phyloP scores from a whole-genome alignment of 148 eudicot genomes.

The Beta vulgaris region DNA sequence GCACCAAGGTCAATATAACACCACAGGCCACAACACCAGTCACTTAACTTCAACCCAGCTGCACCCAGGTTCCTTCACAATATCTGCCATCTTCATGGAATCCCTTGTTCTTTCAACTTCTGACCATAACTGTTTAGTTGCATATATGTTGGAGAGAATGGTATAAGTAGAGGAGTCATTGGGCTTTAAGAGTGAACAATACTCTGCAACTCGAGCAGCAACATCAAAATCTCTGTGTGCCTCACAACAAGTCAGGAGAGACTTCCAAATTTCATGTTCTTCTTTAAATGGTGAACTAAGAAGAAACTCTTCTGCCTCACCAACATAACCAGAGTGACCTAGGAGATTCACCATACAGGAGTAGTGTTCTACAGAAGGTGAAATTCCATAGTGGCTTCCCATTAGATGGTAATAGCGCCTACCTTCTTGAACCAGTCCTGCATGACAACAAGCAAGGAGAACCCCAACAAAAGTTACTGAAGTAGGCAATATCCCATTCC shows the following conservation, averaged over 20 bases:
- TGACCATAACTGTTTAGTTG: conserved; percentile 65
- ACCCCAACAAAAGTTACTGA: conserved; percentile 45
- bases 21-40: background rate
- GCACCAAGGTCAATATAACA: too few species aligned
- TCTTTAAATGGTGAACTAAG: conserved; percentile 37
- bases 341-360: conserved; percentile 75
- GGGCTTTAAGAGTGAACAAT: conserved; percentile 53
- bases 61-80: conserved; percentile 59
- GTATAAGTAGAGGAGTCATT: conserved; percentile 62
- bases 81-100: conserved; percentile 45
- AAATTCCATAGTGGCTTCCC: conserved; percentile 47
- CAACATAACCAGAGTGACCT: conserved; percentile 58
- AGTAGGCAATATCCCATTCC: conserved; percentile 26
- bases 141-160: conserved; percentile 72
- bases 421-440: conserved; percentile 56
- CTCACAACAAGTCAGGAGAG: conserved; percentile 72
- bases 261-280: conserved; percentile 73
- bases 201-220: conserved; percentile 63
- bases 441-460: conserved; percentile 72
- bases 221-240: conserved; percentile 54
- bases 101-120: conserved; percentile 60
- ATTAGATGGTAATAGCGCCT: conserved; percentile 51
- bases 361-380: conserved; percentile 61
- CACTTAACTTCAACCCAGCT: conserved; percentile 62
- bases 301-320: conserved; percentile 43